phyloP scores from a whole-genome alignment of 2,329 filamentous ascomycete species.

The Colletotrichum gigasporum region DNA sequence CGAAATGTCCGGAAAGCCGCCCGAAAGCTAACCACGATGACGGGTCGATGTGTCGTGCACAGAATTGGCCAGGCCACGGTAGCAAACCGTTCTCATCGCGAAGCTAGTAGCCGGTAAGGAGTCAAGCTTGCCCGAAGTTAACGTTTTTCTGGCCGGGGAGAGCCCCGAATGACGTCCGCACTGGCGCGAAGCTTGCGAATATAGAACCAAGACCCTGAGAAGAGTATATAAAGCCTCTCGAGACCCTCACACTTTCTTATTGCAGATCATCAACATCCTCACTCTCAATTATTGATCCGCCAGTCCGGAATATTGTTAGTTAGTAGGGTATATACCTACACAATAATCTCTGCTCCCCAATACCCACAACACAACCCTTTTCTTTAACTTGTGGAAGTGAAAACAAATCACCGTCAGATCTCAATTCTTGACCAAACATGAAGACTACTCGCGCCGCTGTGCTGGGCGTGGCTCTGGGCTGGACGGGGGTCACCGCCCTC shows the following conservation, averaged over 20 bases:
- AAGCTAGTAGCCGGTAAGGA: no score
- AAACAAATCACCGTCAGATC: background rate
- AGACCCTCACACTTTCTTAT: fast-evolving
- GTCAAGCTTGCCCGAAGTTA: no score
- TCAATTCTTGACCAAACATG: background rate
- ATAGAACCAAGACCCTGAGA: background rate
- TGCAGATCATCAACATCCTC: background rate
- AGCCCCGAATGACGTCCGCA: background rate
- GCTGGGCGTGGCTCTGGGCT: background rate
- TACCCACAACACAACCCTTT: no score
- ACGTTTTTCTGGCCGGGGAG: no score
- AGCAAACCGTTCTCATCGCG: no score
- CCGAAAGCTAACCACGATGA: background rate
- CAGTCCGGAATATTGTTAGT: no score
- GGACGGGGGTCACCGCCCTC: background rate
- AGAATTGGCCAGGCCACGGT: background rate
- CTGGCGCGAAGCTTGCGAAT: no score
- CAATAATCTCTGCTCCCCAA: no score
- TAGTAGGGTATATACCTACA: no score
- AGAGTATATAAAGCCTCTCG: background rate
- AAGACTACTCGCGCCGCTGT: background rate
- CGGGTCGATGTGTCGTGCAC: background rate
- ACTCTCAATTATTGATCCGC: no score
- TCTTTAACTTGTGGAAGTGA: no score
- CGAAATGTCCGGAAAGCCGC: background rate